Evolutionary conservation across 108 stramenopile genomes (phyloP), one percentile per base, ranked within the genome.

Genomic region (Poteriospumella lacustris): DNA sequence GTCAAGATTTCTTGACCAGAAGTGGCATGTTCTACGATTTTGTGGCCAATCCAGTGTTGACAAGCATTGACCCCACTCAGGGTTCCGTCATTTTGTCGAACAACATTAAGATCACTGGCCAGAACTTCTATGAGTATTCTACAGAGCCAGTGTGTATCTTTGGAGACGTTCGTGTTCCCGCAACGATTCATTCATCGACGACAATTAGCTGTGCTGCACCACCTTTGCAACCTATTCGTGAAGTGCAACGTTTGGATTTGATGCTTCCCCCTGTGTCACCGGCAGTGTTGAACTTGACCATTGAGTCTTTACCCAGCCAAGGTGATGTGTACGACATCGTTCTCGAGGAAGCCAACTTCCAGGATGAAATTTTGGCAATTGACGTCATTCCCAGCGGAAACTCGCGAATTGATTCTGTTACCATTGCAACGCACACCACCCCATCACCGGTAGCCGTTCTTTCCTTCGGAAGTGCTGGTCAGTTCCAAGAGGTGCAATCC

Each of bases 1-100:
- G 70, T 42, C 70, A 73, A 38, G 33, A 73, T 38, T 73, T 42
- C 24, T 42, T 73, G n/a, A 73, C 9, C 36, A 68, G 24, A 26
- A 52, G n/a, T 19, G 9, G 3, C 43, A 36, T 73, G 38, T 26
- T 28, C 15, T 73, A 12, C 42, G 41, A 73, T 26, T 73, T 33
- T 42, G 3, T 3, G 26, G 31, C 28, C 42, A 5, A 24, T 42
- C 70, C 70, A 19, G 42, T 42, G 3, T 42, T 73, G 12, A 73
- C 44, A 3, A 39, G 12, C 5, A 42, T 73, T 34, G 70, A 73
- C 33, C 70, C 70, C 33, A 42, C 42, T 73, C 12, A 34, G 36
- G 70, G 70, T 3, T 42, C 70, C 3, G 15, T 38, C 26, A 5
- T 42, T 73, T 24, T 9, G 36, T 15, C 3, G 3, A 73, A n/a